Evolutionary conservation across 1,284 basidiomycete species (phyloP).

Genomic region (Rugosomyces carneus): DNA sequence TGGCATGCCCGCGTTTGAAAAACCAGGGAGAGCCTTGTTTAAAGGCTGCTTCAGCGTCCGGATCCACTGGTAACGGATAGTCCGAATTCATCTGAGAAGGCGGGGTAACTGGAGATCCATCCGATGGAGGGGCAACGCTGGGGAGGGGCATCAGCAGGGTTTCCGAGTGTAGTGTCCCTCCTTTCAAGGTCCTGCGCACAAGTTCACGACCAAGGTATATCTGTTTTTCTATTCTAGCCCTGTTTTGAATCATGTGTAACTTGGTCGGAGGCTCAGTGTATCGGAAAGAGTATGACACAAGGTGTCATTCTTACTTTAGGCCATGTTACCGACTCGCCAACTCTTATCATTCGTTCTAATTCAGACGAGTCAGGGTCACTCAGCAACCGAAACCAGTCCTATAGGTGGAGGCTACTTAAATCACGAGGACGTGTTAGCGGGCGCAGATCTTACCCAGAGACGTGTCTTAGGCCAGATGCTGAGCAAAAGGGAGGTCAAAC

Average conservation of each 20-base stretch:
- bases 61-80: slow-evolving; percentile 51
- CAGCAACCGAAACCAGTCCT: slow-evolving; percentile 83
- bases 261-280: slow-evolving; percentile 24
- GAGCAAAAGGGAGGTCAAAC: slow-evolving; percentile 7
- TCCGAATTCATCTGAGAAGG: slow-evolving; percentile 37
- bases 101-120: slow-evolving; percentile 14
- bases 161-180: slow-evolving; percentile 21
- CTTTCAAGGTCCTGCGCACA: slow-evolving; percentile 47
- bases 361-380: slow-evolving; percentile 80
- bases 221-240: slow-evolving; percentile 74
- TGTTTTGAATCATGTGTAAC: slow-evolving; percentile 90
- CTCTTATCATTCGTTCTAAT: slow-evolving; percentile 76
- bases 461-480: slow-evolving; percentile 87
- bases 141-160: slow-evolving; percentile 21
- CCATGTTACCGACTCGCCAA: slow-evolving; percentile 92
- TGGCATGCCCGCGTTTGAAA: slow-evolving; percentile 31
- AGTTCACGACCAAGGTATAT: slow-evolving; percentile 77
- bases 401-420: slow-evolving; percentile 10
- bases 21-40: slow-evolving; percentile 42
- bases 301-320: slow-evolving; percentile 60
- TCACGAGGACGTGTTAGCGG: slow-evolving; percentile 5
- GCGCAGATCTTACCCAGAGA: slow-evolving; percentile 43
- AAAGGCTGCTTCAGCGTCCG: slow-evolving; percentile 52
- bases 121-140: slow-evolving; percentile 13
- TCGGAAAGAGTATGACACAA: not conserved